phyloP scores from a whole-genome alignment of 345 rosid species.

The Eucalyptus tenuipes region DNA sequence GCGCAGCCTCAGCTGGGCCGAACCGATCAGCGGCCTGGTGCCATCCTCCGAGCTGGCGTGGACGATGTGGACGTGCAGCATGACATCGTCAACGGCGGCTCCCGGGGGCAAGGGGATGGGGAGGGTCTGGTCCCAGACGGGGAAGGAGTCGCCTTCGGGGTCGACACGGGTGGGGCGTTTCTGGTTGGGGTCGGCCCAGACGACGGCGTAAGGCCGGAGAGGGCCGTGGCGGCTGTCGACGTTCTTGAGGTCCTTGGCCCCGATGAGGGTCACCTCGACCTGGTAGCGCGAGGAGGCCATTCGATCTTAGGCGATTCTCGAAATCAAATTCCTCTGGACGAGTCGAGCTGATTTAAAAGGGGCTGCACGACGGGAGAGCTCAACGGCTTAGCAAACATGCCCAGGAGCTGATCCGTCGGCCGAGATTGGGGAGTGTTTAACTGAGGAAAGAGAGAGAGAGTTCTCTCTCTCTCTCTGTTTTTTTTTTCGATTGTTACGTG shows the following conservation, averaged over 20 bases:
- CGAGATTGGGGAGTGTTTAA: background rate
- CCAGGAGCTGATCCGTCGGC: background rate
- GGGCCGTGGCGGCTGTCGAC: slow-evolving; percentile 83
- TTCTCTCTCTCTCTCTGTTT: too few relatives aligned
- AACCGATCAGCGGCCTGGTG: slow-evolving; percentile 76
- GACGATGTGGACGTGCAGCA: slow-evolving; percentile 48
- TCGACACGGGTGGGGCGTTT: slow-evolving; percentile 57
- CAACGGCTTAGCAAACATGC: background rate
- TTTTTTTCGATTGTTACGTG: rapidly evolving
- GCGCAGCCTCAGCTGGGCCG: slow-evolving; percentile 42
- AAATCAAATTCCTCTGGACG: background rate
- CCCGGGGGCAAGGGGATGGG: slow-evolving; percentile 27
- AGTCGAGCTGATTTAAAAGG: background rate
- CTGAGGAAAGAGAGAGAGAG: background rate
- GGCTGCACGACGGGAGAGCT: background rate
- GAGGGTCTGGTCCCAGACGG: slow-evolving; percentile 53
- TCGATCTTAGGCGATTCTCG: background rate
- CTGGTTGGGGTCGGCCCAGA: slow-evolving; percentile 50
- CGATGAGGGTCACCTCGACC: slow-evolving; percentile 37
- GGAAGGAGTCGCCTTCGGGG: slow-evolving; percentile 50
- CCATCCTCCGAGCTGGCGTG: slow-evolving; percentile 54
- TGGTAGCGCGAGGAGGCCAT: slow-evolving; percentile 17
- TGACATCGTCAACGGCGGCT: slow-evolving; percentile 21
- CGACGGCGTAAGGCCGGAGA: slow-evolving; percentile 52
- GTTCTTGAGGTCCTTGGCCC: slow-evolving; percentile 67